Conservation (phyloP, 1,139 yeast species). For the Yamadazyma jaroonii region DNA sequence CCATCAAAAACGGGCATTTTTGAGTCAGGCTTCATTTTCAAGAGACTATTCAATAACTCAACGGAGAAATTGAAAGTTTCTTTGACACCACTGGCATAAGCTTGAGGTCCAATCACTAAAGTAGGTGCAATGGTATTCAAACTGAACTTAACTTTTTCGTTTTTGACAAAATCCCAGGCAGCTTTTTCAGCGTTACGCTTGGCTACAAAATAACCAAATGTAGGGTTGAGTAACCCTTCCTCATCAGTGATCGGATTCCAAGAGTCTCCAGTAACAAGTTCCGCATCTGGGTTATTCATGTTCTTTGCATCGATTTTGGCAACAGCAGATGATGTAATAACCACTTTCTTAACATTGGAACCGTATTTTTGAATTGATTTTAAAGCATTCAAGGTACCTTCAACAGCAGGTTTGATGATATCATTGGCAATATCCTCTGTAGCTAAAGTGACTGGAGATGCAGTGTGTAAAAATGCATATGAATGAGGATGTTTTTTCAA, state of each 20-base stretch:
- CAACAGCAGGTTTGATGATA: constrained; percentile 31
- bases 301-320: constrained; percentile 17
- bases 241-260: constrained; percentile 40
- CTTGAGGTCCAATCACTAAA: constrained; percentile 43
- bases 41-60: constrained; percentile 23
- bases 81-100: constrained; percentile 26
- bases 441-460: constrained; percentile 31
- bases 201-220: constrained; percentile 44
- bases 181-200: too few relatives aligned
- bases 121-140: constrained; percentile 44
- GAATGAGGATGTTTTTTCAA: constrained; percentile 27
- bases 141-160: constrained; percentile 38
- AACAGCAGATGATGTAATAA: constrained; percentile 29
- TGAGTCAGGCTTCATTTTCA: constrained; percentile 11
- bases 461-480: constrained; percentile 28
- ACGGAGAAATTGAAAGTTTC: constrained; percentile 38
- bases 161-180: too few relatives aligned
- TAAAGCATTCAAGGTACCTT: too few relatives aligned
- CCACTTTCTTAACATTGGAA: constrained; percentile 24
- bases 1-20: constrained; percentile 11
- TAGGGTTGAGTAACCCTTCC: constrained; percentile 19
- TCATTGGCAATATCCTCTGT: constrained; percentile 26
- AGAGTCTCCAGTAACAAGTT: constrained; percentile 20
- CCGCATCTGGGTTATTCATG: constrained; percentile 8
- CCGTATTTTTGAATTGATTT: constrained; percentile 24